Base-by-base conservation (phyloP, 2,329 filamentous ascomycete genomes). In the Nannizziopsis arthrosporioides region DNA sequence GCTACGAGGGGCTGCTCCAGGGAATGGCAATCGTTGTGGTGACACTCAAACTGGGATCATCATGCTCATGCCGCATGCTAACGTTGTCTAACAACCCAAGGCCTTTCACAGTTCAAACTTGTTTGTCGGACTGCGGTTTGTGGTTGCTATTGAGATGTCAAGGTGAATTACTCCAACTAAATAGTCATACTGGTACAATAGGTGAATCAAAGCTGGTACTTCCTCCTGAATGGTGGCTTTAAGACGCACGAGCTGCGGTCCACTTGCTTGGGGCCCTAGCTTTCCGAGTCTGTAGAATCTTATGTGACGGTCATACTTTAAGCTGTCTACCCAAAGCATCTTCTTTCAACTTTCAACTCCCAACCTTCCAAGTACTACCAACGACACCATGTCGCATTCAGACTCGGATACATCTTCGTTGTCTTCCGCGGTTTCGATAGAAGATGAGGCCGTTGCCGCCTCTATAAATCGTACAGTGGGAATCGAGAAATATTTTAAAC, bases 401-500 rank as follows among this genome's bases (percentile, higher is more conserved):
- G 76, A 77, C 58, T 74, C 75, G 19, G 45, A 47, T 27, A 42
- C 45, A n/a, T 47, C 45, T 41, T 73, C 72, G 18, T 67, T 80
- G 42, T 80, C 77, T 31, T 78, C 77, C 42, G 72, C 75, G 41
- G 75, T 76, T 11, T 72, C 76, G 17, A 73, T 73, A 36, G 77
- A 81, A 56, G 76, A 81, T 58, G 78, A 81, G 57, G 61, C 63
- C 14, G 59, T 64, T 52, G 59, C 62, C 12, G 63, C 64, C 53
- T 62, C 64, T 43, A 56, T 68, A 47, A 64, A 69, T 42, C 63
- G 66, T 54, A 62, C 62, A 30, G 59, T 62, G 30, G 69, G 67
- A 35, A 66, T 73, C 48, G 60, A 66, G 47, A 71, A 70, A 52
- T 73, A 73, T 61, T 73, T 73, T 61, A 72, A 74, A 52, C 68